A percentile compares a stretch with the other conserved stretches of the same genome.
Conservation (phyloP, 2,329 filamentous ascomycete species). For the Chalara sp. region DNA sequence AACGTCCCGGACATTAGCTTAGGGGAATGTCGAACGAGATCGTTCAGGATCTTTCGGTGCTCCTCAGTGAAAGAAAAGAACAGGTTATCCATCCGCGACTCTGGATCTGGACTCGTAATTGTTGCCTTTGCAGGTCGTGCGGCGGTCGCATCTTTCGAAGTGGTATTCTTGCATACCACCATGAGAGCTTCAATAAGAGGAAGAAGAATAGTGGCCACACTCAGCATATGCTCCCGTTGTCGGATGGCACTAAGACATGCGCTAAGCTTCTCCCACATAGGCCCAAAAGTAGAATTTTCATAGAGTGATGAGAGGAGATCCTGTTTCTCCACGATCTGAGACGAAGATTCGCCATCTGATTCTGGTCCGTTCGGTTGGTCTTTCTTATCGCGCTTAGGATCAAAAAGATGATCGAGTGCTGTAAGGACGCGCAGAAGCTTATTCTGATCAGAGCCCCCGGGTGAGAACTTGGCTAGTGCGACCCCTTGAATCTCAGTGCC, state of each 20-base stretch:
- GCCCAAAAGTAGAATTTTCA: constrained; percentile 82
- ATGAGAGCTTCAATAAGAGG: constrained; percentile 94
- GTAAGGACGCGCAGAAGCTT: constrained; percentile 90
- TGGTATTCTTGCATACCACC: constrained; percentile 99
- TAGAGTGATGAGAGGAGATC: constrained; percentile 84
- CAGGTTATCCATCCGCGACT: constrained; percentile 75
- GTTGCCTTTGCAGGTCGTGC: constrained; percentile 48
- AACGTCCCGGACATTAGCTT: constrained; percentile 99
- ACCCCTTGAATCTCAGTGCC: constrained; percentile 94
- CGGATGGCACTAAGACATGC: constrained; percentile 82
- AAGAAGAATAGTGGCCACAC: constrained; percentile 90
- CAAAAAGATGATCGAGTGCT: constrained; percentile 92
- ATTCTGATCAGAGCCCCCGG: constrained; percentile 91
- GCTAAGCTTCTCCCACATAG: constrained; percentile 88
- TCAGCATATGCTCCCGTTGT: constrained; percentile 90
- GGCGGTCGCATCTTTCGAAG: constrained; percentile 35
- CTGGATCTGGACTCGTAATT: constrained; percentile 70
- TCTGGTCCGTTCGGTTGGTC: constrained; percentile 33
- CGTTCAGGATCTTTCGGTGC: constrained; percentile 94
- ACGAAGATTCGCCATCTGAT: constrained; percentile 43
- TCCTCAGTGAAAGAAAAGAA: constrained; percentile 99
- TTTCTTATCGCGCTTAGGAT: constrained; percentile 60
- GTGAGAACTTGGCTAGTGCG: constrained; percentile 90
- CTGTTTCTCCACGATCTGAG: constrained; percentile 59
- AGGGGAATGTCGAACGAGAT: constrained; percentile 92